Evolutionary conservation across 768 basidiomycete species (phyloP).

Genomic region (Sporobolomyces phaffii): DNA sequence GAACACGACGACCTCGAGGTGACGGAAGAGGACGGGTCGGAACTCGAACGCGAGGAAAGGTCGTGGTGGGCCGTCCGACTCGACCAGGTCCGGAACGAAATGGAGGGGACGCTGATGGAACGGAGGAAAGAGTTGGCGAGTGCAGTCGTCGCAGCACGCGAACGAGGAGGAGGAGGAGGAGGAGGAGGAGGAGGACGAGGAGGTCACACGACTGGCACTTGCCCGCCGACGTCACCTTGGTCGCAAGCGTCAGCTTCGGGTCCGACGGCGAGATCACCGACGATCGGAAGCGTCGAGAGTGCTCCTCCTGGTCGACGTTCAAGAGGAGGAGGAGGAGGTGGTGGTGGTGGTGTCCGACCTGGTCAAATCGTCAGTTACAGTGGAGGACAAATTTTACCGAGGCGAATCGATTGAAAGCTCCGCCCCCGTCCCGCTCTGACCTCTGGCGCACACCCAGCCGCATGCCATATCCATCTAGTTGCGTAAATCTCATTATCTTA

Average conservation of each 20-base stretch:
- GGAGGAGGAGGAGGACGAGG: neutral
- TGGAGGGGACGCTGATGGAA: conserved; percentile 7
- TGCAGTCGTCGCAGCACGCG: no score
- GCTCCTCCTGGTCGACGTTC: no score
- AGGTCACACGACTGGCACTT: neutral
- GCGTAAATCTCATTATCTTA: no score
- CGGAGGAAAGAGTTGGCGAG: neutral
- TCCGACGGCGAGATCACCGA: no score
- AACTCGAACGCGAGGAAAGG: conserved; percentile 61
- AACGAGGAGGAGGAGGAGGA: no score
- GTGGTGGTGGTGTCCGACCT: neutral
- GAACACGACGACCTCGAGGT: conserved; percentile 42
- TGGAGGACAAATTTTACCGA: neutral
- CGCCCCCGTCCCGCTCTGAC: neutral
- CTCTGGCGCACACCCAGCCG: no score
- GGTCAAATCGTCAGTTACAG: neutral
- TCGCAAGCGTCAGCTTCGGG: neutral
- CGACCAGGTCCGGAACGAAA: conserved; percentile 52
- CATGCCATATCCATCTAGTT: no score
- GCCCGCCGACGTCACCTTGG: neutral
- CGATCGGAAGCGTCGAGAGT: no score
- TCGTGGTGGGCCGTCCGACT: conserved; percentile 70
- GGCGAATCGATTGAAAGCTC: neutral
- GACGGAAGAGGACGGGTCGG: neutral
- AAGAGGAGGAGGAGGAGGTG: no score